A percentile compares a stretch with the other conserved stretches of the same genome.
Conservation (phyloP, 2,329 filamentous ascomycete genomes). For the Didymosphaeria variabile region DNA sequence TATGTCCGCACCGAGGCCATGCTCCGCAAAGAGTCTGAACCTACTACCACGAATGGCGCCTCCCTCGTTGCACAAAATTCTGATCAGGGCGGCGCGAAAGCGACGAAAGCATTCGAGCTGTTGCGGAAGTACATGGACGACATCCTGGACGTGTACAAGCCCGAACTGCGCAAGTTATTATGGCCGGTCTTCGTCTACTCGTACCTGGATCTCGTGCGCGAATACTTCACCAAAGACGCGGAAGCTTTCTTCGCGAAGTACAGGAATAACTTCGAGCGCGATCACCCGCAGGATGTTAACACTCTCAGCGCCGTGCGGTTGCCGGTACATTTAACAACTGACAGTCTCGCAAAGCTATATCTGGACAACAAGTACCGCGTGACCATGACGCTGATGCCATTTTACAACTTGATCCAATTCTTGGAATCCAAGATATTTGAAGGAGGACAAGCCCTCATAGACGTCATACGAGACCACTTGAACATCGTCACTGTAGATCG, state of each 20-base stretch:
- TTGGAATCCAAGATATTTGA: conserved; percentile 86
- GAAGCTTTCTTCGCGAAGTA: conserved; percentile 77
- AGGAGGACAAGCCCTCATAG: conserved; percentile 80
- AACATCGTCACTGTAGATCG: conserved; percentile 69
- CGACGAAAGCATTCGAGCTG: conserved; percentile 75
- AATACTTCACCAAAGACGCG: conserved; percentile 76
- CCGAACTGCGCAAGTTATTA: conserved; percentile 84
- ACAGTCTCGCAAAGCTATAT: conserved; percentile 81
- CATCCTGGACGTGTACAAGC: conserved; percentile 90
- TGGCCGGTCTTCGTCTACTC: conserved; percentile 97
- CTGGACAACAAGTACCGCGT: conserved; percentile 87
- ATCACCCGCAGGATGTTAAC: conserved; percentile 83
- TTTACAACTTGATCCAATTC: conserved; percentile 84
- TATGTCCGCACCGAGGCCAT: conserved; percentile 93
- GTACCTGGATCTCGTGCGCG: conserved; percentile 79
- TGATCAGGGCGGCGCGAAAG: conserved; percentile 77
- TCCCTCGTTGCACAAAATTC: conserved; percentile 73
- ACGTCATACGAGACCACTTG: conserved; percentile 71
- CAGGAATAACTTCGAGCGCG: conserved; percentile 74
- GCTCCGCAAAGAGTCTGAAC: conserved; percentile 87
- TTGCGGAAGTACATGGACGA: conserved; percentile 88
- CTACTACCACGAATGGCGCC: conserved; percentile 83
- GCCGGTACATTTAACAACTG: conserved; percentile 80
- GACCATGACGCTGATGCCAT: conserved; percentile 85
- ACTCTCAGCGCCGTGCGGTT: conserved; percentile 77